These are phyloP conservation scores for Phytophthora multivora DNA, from an alignment of 352 stramenopile genomes.

Conservation along the genomic window DNA sequence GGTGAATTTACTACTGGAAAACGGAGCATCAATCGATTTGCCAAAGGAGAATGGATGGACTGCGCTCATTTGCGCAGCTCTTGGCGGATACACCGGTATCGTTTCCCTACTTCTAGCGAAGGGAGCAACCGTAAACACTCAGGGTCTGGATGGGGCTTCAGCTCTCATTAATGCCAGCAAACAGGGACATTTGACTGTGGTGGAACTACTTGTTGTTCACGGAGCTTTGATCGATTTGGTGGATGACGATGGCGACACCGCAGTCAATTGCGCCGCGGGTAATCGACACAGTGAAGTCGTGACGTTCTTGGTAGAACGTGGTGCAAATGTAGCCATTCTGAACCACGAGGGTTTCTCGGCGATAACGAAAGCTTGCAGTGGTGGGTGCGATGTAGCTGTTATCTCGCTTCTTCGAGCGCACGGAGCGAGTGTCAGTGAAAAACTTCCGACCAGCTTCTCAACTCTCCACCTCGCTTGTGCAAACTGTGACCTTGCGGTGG, in stretches of 20 bases:
- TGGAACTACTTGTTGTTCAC: not conserved
- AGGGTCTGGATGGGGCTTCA: not conserved
- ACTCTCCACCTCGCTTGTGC: constrained; percentile 8
- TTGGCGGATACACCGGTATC: not conserved
- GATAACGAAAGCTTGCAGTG: constrained; percentile 6
- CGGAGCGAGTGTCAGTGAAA: constrained; percentile 1
- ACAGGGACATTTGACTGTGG: not conserved
- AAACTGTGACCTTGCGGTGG: not conserved
- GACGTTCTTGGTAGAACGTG: not conserved
- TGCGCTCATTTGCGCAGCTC: not conserved
- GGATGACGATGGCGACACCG: not conserved
- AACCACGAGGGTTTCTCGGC: not conserved
- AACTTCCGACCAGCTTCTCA: constrained; percentile 6
- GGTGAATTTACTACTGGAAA: not conserved
- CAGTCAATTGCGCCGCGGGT: not conserved
- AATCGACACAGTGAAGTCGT: not conserved
- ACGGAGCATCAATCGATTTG: not conserved
- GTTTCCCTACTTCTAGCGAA: not conserved
- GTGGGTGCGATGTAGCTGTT: not conserved
- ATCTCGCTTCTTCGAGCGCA: constrained; percentile 3
- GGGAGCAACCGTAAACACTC: not conserved
- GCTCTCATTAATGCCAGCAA: not conserved
- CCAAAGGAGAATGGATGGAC: not conserved
- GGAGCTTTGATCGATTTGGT: not conserved
- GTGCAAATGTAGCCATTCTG: not conserved